These are phyloP conservation scores for Dendrocalamus sinicus DNA, from an alignment of 176 grass and related monocot genomes.

Conservation along the genomic window DNA sequence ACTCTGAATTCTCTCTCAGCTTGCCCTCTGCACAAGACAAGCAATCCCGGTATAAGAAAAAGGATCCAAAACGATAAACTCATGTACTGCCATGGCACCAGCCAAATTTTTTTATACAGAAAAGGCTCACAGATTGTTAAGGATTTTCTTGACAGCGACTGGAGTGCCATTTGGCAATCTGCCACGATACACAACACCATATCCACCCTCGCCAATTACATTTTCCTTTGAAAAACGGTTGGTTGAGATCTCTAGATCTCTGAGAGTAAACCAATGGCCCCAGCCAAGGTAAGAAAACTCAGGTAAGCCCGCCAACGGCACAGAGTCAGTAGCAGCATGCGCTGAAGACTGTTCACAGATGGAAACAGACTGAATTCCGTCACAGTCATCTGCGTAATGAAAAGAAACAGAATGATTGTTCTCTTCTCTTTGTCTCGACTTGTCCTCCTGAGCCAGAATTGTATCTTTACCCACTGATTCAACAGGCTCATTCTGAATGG, in stretches of 20 bases:
- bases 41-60: slow-evolving; percentile 26
- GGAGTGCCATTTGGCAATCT: slow-evolving; percentile 80
- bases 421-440: slow-evolving; percentile 54
- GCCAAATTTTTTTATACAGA: neutral
- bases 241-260: slow-evolving; percentile 86
- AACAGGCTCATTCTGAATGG: slow-evolving; percentile 54
- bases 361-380: slow-evolving; percentile 57
- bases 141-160: slow-evolving; percentile 89
- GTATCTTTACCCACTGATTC: slow-evolving; percentile 63
- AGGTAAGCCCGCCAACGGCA: slow-evolving; percentile 67
- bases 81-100: slow-evolving; percentile 12
- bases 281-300: slow-evolving; percentile 94
- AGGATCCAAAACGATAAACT: neutral
- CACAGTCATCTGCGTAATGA: slow-evolving; percentile 37
- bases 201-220: slow-evolving; percentile 87
- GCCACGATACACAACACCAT: slow-evolving; percentile 88
- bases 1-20: slow-evolving; percentile 98
- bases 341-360: slow-evolving; percentile 49
- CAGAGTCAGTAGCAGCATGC: slow-evolving; percentile 42
- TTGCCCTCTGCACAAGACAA: slow-evolving; percentile 69
- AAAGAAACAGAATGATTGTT: slow-evolving; percentile 62
- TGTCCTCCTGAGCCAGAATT: slow-evolving; percentile 54
- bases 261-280: slow-evolving; percentile 97
- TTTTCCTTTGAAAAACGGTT: slow-evolving; percentile 90
- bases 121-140: slow-evolving; percentile 89